Evolutionary conservation across 169 alveolate species (phyloP), one percentile per base, ranked within the genome.

Genomic region (Plasmodium billcollinsi): DNA sequence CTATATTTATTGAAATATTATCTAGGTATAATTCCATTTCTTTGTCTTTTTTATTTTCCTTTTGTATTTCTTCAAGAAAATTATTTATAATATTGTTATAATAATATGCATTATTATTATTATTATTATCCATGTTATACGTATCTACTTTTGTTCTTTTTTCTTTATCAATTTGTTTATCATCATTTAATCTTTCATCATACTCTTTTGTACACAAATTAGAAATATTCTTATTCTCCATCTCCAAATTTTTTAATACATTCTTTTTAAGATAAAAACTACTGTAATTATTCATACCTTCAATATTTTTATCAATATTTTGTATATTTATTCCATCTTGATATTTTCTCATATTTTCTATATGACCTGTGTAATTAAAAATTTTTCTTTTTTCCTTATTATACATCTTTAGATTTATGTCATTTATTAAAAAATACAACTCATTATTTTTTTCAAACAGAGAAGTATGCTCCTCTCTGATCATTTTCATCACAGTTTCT

Each of bases 1-100:
- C 89, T 78, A 78, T 50, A 61, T 78, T 78, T 50, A 78, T 29
- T 6, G 80, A 43, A 12, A 78, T 78, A 14, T 66, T 78, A 47
- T 78, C 89, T 21, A 78, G 67, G 18, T 78, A 78, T 0, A 78
- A 15, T 45, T 78, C 89, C 56, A 78, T 29, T n/a, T 50, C 12
- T 21, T 71, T 21, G 3, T 21, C 24, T 11, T 15, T 15, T 21
- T 18, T 54, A 21, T 45, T 56, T 5, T 49, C 26, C 5, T 3
- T 15, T 20, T 15, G 24, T 24, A 8, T 15, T 21, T 24, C 14
- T 24, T 62, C 26, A 14, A 14, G 21, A 62, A 62, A 62, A 6
- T 0, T 18, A 15, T 21, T 21, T 21, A 62, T 62, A 54, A 54
- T 54, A 15, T 54, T 54, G 4, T 18, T 18, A 14, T 54, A 14